phyloP scores from a whole-genome alignment of 2,329 filamentous ascomycete species.

The Leptographium wingfieldii region DNA sequence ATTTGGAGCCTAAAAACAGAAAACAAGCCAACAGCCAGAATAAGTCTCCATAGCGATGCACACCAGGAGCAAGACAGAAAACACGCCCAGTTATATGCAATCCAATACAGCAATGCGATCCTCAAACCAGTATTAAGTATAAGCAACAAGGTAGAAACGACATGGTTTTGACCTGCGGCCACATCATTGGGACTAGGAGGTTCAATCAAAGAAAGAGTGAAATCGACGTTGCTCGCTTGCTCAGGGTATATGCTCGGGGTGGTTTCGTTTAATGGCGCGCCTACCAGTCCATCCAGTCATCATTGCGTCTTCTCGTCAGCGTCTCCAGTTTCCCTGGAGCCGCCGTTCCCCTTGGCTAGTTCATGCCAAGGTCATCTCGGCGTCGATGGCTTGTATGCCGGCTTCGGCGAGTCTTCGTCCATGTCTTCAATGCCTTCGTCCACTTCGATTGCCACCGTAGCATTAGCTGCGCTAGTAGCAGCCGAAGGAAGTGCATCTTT shows the following conservation, averaged over 20 bases:
- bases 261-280: not conserved
- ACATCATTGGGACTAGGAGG: not conserved
- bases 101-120: not conserved
- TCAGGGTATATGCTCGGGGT: not conserved
- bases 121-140: not conserved
- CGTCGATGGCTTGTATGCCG: conserved; percentile 28
- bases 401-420: conserved; percentile 21
- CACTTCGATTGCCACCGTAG: conserved; percentile 18
- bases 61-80: not conserved
- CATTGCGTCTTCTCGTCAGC: not conserved
- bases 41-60: not conserved
- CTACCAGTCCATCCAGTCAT: not conserved
- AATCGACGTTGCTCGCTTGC: not conserved
- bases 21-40: not conserved
- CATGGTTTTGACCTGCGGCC: not conserved
- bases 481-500: not conserved
- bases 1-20: not conserved
- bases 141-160: not conserved
- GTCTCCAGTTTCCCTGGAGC: not conserved
- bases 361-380: not conserved
- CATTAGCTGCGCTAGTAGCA: not conserved
- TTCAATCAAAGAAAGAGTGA: not conserved
- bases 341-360: not conserved
- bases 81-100: not conserved
- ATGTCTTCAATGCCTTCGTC: conserved; percentile 31